Base-by-base conservation (phyloP, 495 filamentous ascomycete genomes). In the Penicillium daleae region DNA sequence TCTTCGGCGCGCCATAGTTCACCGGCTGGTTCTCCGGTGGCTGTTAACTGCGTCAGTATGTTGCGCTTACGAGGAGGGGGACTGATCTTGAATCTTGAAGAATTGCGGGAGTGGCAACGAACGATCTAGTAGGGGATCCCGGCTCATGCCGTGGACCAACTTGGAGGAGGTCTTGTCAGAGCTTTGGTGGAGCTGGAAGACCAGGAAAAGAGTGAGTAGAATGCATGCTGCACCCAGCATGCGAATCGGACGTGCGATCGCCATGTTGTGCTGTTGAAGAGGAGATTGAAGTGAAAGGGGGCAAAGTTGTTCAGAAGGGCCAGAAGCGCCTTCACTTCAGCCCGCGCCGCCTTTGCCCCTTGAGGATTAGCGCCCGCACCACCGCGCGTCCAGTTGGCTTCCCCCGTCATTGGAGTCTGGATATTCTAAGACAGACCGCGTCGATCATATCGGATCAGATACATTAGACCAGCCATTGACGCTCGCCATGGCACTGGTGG, bases 81-180 rank as follows among this genome's bases (percentile, higher is more conserved):
- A 15, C 2, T 52, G 12, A 32, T 31, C 49, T 52, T 32, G 7
- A 27, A 31, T 64, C 55, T n/a, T 24, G 37, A 53, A 21, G 22
- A 21, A 59, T 44, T 40, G 55, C 54, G 54, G 33, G 63, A 57
- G 64, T 60, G 59, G 57, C 61, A 57, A 79, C 86, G 59, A 82
- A 95, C 93, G 87, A 74, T 96, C 91, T 71, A 94, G 71, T 70
- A 92, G 89, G 57, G 93, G 93, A 75, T 97, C 93, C 42, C 83
- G 79, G 56, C 86, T 84, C 65, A 88, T 83, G 61, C 83, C 85
- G 71, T 64, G 76, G 71, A 60, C 62, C 74, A 70, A 57, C 58
- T 69, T 66, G 15, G 76, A 69, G 35, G 76, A 77, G 50, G 79
- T 62, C 57, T 63, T 71, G 37, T 70, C 69, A 44, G 71, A 83